Evolutionary conservation across 208 protist genomes (phyloP), one percentile per base, ranked within the genome.

Genomic region (Giardia duodenalis): DNA sequence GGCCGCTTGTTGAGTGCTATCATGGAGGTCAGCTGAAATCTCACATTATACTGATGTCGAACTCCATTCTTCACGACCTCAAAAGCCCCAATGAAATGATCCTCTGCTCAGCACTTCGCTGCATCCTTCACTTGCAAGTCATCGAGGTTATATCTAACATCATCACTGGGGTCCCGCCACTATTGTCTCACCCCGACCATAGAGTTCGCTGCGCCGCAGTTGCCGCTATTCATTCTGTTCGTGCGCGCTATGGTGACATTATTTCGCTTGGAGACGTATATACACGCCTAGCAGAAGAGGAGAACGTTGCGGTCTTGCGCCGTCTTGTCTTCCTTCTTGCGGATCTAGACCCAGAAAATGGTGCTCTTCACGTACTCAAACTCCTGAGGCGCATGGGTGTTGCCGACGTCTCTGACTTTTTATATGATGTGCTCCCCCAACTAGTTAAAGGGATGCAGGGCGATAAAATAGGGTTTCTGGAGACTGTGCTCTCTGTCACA

Each of bases 21-120:
- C 10, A 10, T 76, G 57, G 57, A 30, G 57, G 57, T 10, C 57
- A 76, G 30, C 57, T 76, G 19, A 76, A 76, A 30, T 30, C 57
- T 76, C 57, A 76, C 30, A 30, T 76, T 10, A 76, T 76, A 10
- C 57, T 76, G 57, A 76, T 76, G 57, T 76, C 57, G 19, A 76
- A 76, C 57, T 76, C 57, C 57, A 76, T 76, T 76, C 57, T 76
- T 76, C 30, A 10, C 10, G 57, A 76, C 57, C 57, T 76, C 10
- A 76, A 76, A 30, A 10, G 30, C 30, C 57, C 57, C 19, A 76
- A 76, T 30, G 57, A 76, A 30, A 10, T 39, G 19, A 76, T 76
- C 57, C 57, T 76, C 30, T 76, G 57, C 57, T 76, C 57, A 39
- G 57, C 57, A 76, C 57, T 76, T 76, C 57, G 57, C 57, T 76